Evolutionary conservation across 495 filamentous ascomycete species (phyloP).

Genomic region (Penicillium arizonense): DNA sequence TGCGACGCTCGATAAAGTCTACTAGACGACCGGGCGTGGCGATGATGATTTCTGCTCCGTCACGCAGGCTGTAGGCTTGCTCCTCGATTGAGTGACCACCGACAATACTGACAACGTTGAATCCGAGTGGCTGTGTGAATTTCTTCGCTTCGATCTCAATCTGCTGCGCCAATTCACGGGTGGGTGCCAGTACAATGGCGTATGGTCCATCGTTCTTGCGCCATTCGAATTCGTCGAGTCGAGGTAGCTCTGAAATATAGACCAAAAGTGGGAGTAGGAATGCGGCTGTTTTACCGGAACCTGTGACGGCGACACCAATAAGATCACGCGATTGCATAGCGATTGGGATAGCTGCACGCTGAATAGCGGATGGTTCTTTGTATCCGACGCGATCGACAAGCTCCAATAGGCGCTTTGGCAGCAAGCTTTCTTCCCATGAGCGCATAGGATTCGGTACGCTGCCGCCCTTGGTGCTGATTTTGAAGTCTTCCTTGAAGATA

Average conservation of each 20-base stretch:
- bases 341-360: conserved; percentile 93
- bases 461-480: conserved; percentile 89
- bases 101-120: conserved; percentile 95
- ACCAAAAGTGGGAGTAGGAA: conserved; percentile 94
- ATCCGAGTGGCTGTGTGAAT: conserved; percentile 87
- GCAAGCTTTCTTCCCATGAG: conserved; percentile 81
- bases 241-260: conserved; percentile 90
- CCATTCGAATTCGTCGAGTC: conserved; percentile 75
- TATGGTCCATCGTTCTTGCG: conserved; percentile 93
- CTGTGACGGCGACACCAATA: conserved; percentile 96
- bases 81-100: conserved; percentile 96
- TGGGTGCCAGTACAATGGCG: conserved; percentile 92
- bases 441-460: conserved; percentile 96
- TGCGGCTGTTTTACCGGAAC: conserved; percentile 97
- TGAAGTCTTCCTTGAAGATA: conserved; percentile 99
- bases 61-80: conserved; percentile 87
- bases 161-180: conserved; percentile 97
- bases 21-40: conserved; percentile 96
- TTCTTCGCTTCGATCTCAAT: conserved; percentile 95
- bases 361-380: conserved; percentile 87
- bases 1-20: conserved; percentile 91
- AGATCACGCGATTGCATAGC: conserved; percentile 90
- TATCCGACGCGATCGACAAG: conserved; percentile 87
- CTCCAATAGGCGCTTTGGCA: conserved; percentile 79
- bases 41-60: conserved; percentile 98